Evolutionary conservation across 139 green algal species (phyloP).

Genomic region (Chlorella sp.): DNA sequence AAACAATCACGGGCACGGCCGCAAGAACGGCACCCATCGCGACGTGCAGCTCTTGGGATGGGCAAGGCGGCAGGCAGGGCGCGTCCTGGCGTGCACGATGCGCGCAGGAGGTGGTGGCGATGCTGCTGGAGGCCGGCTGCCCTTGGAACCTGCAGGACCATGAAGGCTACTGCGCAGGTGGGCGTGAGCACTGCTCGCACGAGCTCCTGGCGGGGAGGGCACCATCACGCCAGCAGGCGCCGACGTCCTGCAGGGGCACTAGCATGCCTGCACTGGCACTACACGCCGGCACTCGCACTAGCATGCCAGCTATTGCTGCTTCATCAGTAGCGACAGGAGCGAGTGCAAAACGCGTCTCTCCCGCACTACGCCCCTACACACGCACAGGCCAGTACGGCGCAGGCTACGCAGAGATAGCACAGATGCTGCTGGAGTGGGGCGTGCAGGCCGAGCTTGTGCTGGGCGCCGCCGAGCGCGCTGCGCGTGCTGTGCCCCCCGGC

Average conservation of each 20-base stretch:
- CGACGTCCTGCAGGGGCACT: background rate
- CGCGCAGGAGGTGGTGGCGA: conserved; percentile 6
- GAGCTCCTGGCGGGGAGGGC: background rate
- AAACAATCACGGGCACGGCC: too few relatives aligned
- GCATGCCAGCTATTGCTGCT: too few relatives aligned
- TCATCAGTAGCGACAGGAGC: too few relatives aligned
- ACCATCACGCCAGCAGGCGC: background rate
- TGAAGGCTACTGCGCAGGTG: conserved; percentile 24
- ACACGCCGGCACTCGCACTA: background rate
- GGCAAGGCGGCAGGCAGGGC: too few relatives aligned
- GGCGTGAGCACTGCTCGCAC: background rate
- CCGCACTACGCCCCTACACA: background rate
- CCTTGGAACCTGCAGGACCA: conserved; percentile 24
- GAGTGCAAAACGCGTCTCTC: too few relatives aligned
- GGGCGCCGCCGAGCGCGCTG: conserved; percentile 15
- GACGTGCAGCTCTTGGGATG: too few relatives aligned
- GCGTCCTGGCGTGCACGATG: too few relatives aligned
- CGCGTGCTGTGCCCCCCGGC: background rate
- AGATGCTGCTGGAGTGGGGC: conserved; percentile 51
- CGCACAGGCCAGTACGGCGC: conserved; percentile 56
- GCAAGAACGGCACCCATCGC: too few relatives aligned
- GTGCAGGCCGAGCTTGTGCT: conserved; percentile 48
- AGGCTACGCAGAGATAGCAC: conserved; percentile 39
- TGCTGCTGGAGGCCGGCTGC: conserved; percentile 16
- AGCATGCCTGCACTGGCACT: background rate